Percentiles rank a stretch among this genome's conserved stretches.
phyloP scores from a whole-genome alignment of 2,329 filamentous ascomycete genomes.

The Talaromyces sp. region DNA sequence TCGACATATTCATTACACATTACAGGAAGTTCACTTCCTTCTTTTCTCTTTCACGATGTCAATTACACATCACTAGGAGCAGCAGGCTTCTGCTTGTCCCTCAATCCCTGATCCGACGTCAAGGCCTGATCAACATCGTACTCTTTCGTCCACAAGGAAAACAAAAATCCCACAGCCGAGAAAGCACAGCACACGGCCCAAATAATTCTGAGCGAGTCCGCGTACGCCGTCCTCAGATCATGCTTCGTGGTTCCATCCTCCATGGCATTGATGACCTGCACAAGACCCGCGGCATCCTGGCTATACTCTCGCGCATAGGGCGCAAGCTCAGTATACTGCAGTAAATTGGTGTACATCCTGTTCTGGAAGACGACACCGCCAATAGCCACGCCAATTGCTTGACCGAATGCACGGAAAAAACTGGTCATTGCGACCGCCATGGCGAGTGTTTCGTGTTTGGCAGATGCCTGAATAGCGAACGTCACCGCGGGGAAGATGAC shows the following conservation, averaged over 20 bases:
- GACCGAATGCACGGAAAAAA: constrained; percentile 65
- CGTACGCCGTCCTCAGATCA: constrained; percentile 54
- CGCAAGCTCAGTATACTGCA: constrained; percentile 49
- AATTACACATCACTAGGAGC: background rate
- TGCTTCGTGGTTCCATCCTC: constrained; percentile 41
- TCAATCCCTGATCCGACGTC: constrained; percentile 27
- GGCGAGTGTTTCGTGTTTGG: constrained; percentile 57
- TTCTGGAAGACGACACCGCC: constrained; percentile 71
- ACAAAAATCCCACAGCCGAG: constrained; percentile 51
- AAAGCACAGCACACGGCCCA: constrained; percentile 58
- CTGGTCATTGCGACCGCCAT: constrained; percentile 64
- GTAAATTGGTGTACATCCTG: constrained; percentile 24
- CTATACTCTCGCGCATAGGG: constrained; percentile 51
- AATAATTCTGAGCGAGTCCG: constrained; percentile 54
- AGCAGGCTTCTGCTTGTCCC: constrained; percentile 17
- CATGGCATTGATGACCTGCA: constrained; percentile 59
- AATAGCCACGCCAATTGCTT: constrained; percentile 64
- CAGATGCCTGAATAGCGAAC: constrained; percentile 63
- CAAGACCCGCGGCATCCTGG: constrained; percentile 58
- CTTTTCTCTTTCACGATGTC: background rate
- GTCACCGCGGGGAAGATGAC: constrained; percentile 65
- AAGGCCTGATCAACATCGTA: constrained; percentile 47
- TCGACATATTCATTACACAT: background rate
- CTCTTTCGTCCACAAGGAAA: constrained; percentile 54
- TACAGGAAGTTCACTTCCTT: background rate